These are phyloP conservation scores for Erysiphe pulchra DNA, from an alignment of 2,329 filamentous ascomycete species.

Conservation along the genomic window DNA sequence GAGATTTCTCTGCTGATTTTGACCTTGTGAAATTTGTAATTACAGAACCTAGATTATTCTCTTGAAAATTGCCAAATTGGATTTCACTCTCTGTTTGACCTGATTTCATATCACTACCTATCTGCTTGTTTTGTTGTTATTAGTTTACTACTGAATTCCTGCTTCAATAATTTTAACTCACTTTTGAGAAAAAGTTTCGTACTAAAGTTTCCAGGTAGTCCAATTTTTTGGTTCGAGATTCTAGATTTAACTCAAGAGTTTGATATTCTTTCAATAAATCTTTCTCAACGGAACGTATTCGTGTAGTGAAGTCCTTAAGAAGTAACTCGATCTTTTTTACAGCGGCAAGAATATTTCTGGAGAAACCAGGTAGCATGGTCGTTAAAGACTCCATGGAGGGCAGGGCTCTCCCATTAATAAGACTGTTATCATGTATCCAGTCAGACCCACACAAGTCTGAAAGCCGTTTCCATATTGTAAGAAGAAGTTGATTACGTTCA, in stretches of 20 bases:
- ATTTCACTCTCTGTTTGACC: slow-evolving; percentile 16
- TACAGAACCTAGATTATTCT: slow-evolving; percentile 15
- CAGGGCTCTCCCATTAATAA: slow-evolving; percentile 64
- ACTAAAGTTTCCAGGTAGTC: slow-evolving; percentile 67
- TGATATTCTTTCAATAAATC: slow-evolving; percentile 85
- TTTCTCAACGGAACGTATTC: slow-evolving; percentile 66
- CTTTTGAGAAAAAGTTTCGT: slow-evolving; percentile 30
- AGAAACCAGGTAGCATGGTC: slow-evolving; percentile 67
- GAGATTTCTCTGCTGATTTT: slow-evolving; percentile 6
- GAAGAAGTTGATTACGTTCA: slow-evolving; percentile 70
- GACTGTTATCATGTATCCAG: slow-evolving; percentile 71
- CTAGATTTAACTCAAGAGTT: slow-evolving; percentile 55
- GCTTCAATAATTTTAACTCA: slow-evolving; percentile 11
- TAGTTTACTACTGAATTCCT: slow-evolving; percentile 18
- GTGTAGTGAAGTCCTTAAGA: slow-evolving; percentile 49
- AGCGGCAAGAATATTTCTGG: slow-evolving; percentile 65
- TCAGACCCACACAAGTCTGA: slow-evolving; percentile 69
- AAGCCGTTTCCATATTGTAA: slow-evolving; percentile 74
- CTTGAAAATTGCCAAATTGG: slow-evolving; percentile 14
- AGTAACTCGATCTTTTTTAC: slow-evolving; percentile 70
- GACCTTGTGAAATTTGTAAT: slow-evolving; percentile 14
- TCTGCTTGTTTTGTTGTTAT: too few species aligned
- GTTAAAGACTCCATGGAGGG: slow-evolving; percentile 68
- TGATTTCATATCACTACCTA: too few species aligned
- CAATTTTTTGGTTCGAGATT: slow-evolving; percentile 57